Evolutionary conservation across 306 rosid species (phyloP), one percentile per base, ranked within the genome.

Genomic region (Begonia fuchsioides): DNA sequence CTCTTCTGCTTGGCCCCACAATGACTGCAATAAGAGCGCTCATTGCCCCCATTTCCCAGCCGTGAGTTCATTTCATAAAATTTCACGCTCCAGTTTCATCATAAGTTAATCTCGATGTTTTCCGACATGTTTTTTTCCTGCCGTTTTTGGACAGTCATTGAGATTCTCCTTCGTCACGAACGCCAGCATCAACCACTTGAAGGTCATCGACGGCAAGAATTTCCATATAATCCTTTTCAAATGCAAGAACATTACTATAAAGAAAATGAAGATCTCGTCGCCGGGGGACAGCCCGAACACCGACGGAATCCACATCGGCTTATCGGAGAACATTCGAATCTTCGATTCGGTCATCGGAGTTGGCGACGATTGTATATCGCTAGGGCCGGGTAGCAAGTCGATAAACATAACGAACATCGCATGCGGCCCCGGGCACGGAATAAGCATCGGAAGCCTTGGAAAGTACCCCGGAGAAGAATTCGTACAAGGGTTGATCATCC

Each of bases 371-470:
- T 72, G 74, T 50, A 9, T 63, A 11, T 63, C 78, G 3, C 7
- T 72, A 15, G 57, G 70, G 12, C 60, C 64, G 0, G 78, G 67
- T 1, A 15, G 49, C 2, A 19, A 3, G 8, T 8, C 17, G 47
- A n/a, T 72, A 1, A 15, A 52, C 9, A 35, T 72, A 11, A 35
- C 19, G 2, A 17, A 40, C 0, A 16, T 59, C 1, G 4, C 3
- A 3, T 68, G 78, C 9, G 78, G 78, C 2, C 78, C 68, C 0
- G 68, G 78, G 19, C 75, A 68, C 16, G 75, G 75, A 49, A 63
- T 68, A 9, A 73, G 74, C 39, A 14, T 73, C 1, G 72, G 79
- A 12, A 73, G 79, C 54, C 67, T 72, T 3, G 67, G 71, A 1
- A 15, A 11, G n/a, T 0, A 0, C 5, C 53, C 49, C 1, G 46